Percentiles rank a stretch among this genome's conserved stretches.
Evolutionary conservation across 352 stramenopile genomes (phyloP).

Genomic region (Discostella stelligera): DNA sequence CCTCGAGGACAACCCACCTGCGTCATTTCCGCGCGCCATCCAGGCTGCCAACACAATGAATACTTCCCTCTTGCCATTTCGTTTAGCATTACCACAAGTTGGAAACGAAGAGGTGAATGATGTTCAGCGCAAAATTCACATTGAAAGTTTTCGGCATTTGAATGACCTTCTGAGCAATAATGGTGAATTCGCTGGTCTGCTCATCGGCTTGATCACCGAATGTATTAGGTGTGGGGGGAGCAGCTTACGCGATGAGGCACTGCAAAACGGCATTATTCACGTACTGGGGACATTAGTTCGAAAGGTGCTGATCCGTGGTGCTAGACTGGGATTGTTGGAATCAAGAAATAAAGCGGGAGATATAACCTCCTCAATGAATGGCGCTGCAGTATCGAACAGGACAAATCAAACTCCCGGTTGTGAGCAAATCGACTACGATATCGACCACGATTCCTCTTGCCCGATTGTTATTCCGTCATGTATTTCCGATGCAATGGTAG

Average conservation of each 20-base stretch:
- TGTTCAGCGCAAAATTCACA: slow-evolving; percentile 53
- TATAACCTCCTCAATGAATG: background rate
- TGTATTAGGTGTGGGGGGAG: slow-evolving; percentile 64
- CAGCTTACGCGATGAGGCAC: slow-evolving; percentile 66
- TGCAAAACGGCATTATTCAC: slow-evolving; percentile 78
- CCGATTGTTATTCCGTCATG: slow-evolving; percentile 54
- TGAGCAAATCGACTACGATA: slow-evolving; percentile 54
- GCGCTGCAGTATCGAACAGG: background rate
- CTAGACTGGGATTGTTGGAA: slow-evolving; percentile 51
- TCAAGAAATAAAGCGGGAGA: slow-evolving; percentile 14
- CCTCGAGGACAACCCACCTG: slow-evolving; percentile 28
- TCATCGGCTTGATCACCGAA: slow-evolving; percentile 62
- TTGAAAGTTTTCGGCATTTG: slow-evolving; percentile 62
- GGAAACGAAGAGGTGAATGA: slow-evolving; percentile 59
- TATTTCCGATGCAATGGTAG: slow-evolving; percentile 53
- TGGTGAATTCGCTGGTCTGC: slow-evolving; percentile 44
- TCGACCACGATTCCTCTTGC: slow-evolving; percentile 51
- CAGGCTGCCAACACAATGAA: slow-evolving; percentile 45
- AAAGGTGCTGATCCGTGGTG: slow-evolving; percentile 67
- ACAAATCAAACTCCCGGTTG: background rate
- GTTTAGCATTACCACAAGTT: slow-evolving; percentile 61
- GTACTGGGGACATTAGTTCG: slow-evolving; percentile 62
- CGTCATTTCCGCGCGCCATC: slow-evolving; percentile 50
- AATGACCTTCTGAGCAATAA: slow-evolving; percentile 61
- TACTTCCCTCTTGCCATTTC: slow-evolving; percentile 67